Conservation (phyloP, 805 yeast genomes). For the Candida odintsovae region DNA sequence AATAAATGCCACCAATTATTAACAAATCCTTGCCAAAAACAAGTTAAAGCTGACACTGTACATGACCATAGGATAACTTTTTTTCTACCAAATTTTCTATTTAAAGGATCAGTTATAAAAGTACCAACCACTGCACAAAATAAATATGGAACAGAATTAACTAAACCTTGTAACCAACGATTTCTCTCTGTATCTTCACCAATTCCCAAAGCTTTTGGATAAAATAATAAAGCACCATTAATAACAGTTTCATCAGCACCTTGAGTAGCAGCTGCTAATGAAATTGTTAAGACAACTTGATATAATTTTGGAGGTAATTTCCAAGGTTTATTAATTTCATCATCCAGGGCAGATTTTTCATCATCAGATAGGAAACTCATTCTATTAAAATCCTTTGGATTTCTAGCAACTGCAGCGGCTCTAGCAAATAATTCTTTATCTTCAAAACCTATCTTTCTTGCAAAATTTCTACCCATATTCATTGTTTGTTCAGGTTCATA, state of each 20-base stretch:
- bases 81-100: conserved; percentile 49
- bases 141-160: conserved; percentile 62
- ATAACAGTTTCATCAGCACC: conserved; percentile 74
- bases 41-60: conserved; percentile 46
- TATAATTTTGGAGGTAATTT: conserved; percentile 33
- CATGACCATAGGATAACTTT: conserved; percentile 60
- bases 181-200: conserved; percentile 36
- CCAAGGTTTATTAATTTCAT: conserved; percentile 39
- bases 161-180: conserved; percentile 53
- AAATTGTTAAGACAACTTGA: conserved; percentile 51
- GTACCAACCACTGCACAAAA: conserved; percentile 53
- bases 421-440: conserved; percentile 46
- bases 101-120: conserved; percentile 55
- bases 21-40: conserved; percentile 59
- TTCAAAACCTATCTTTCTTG: conserved; percentile 40
- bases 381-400: conserved; percentile 49
- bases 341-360: conserved; percentile 42
- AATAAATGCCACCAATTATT: conserved; percentile 58
- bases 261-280: conserved; percentile 70
- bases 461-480: conserved; percentile 63
- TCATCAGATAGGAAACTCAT: conserved; percentile 48
- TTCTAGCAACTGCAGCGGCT: conserved; percentile 60
- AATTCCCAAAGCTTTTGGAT: conserved; percentile 47
- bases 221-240: conserved; percentile 61
- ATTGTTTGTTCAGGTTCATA: conserved; percentile 54